phyloP scores from a whole-genome alignment of 768 basidiomycete genomes.

The Suillus plorans region DNA sequence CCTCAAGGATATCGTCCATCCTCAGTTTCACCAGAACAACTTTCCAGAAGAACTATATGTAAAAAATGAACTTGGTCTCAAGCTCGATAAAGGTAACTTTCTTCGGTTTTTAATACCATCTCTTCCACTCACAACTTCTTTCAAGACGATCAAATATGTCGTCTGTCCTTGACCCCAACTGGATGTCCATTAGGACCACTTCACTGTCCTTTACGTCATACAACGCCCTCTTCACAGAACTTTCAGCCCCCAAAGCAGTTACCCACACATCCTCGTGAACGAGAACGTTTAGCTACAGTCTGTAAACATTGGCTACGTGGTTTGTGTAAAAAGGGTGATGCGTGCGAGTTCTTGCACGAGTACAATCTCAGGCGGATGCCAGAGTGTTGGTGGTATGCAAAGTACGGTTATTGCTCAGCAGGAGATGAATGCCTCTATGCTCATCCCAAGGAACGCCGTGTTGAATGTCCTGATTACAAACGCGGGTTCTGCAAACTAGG shows the following conservation, averaged over 20 bases:
- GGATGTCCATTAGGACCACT: slow-evolving; percentile 92
- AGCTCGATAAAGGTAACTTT: slow-evolving; percentile 84
- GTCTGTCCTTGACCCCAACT: slow-evolving; percentile 72
- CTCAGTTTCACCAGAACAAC: slow-evolving; percentile 94
- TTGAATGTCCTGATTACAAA: slow-evolving; percentile 94
- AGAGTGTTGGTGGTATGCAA: slow-evolving; percentile 98
- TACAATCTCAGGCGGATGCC: slow-evolving; percentile 98
- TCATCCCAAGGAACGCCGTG: slow-evolving; percentile 86
- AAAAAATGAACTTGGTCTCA: slow-evolving; percentile 80
- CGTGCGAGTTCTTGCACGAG: slow-evolving; percentile 98
- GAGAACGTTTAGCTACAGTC: slow-evolving; percentile 85
- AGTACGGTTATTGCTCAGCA: slow-evolving; percentile 95
- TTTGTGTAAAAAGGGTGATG: slow-evolving; percentile 96
- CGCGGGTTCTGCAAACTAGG: slow-evolving; percentile 95
- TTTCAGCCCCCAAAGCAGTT: slow-evolving; percentile 85
- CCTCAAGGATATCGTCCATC: slow-evolving; percentile 71
- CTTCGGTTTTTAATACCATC: background rate
- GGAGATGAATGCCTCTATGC: slow-evolving; percentile 98
- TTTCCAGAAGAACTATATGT: slow-evolving; percentile 78
- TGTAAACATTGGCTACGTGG: slow-evolving; percentile 99
- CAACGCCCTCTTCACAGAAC: slow-evolving; percentile 81
- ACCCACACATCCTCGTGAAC: slow-evolving; percentile 79
- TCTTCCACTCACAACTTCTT: background rate
- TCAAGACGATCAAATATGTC: slow-evolving; percentile 92
- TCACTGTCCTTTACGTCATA: slow-evolving; percentile 91